These are phyloP conservation scores for Mortierella claussenii DNA, from an alignment of 192 early-diverging fungal species.

Conservation along the genomic window DNA sequence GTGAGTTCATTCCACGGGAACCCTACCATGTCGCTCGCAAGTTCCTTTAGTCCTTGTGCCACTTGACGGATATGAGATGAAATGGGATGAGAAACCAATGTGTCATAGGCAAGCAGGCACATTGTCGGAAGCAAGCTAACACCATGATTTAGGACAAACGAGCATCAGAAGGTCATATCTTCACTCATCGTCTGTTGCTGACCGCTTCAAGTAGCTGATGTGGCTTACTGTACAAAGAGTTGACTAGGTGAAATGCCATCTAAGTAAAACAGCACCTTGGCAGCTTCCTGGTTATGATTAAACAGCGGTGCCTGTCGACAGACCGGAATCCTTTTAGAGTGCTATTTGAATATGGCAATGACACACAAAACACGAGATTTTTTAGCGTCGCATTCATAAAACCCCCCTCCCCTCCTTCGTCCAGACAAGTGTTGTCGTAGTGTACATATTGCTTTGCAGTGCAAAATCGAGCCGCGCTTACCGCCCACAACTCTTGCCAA, in stretches of 20 bases:
- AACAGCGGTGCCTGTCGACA: constrained; percentile 82
- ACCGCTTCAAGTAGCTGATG: neutral
- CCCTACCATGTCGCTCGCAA: constrained; percentile 40
- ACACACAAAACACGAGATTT: neutral
- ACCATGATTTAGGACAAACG: constrained; percentile 12
- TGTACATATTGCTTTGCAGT: neutral
- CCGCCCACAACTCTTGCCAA: constrained; percentile 90
- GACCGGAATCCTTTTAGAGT: constrained; percentile 65
- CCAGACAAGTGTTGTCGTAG: no score
- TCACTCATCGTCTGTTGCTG: no score
- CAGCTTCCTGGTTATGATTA: constrained; percentile 78
- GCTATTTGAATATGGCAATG: constrained; percentile 47
- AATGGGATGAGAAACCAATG: constrained; percentile 70
- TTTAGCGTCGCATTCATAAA: no score
- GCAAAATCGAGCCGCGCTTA: constrained; percentile 28
- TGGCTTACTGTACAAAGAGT: constrained; percentile 29
- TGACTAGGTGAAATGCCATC: constrained; percentile 14
- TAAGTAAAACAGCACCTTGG: constrained; percentile 63
- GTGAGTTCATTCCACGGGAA: constrained; percentile 62
- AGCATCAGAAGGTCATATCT: no score
- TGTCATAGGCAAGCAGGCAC: constrained; percentile 80
- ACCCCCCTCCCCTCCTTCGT: no score
- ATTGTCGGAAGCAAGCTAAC: constrained; percentile 55
- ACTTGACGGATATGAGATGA: constrained; percentile 56
- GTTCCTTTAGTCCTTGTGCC: constrained; percentile 33